A percentile compares a stretch with the other conserved stretches of the same genome.
phyloP scores from a whole-genome alignment of 2,329 filamentous ascomycete species.

The Emergomyces pasteurianus region DNA sequence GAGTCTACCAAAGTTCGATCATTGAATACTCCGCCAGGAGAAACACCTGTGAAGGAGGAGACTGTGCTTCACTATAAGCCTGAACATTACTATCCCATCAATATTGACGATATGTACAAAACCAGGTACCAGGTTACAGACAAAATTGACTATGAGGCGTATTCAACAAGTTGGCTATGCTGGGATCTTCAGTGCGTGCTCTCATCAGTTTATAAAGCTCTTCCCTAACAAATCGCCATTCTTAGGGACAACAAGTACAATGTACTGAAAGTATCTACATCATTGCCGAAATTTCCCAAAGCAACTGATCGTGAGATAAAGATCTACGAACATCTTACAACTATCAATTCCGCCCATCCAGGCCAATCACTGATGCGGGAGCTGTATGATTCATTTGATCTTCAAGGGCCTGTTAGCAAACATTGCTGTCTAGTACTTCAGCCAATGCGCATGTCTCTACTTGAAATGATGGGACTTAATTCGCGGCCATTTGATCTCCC shows the following conservation, averaged over 20 bases:
- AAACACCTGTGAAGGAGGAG: no score
- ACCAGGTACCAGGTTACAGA: no score
- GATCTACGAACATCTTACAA: constrained; percentile 17
- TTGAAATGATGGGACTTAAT: constrained; percentile 21
- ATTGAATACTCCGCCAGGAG: no score
- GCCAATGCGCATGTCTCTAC: constrained; percentile 19
- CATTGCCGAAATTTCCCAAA: constrained; percentile 9
- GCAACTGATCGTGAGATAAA: constrained; percentile 16
- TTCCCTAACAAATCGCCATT: background rate
- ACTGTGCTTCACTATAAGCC: no score
- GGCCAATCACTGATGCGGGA: constrained; percentile 18
- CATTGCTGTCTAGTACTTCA: constrained; percentile 22
- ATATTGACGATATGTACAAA: no score
- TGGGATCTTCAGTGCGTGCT: no score
- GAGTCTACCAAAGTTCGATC: no score
- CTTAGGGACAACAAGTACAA: constrained; percentile 17
- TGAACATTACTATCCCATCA: no score
- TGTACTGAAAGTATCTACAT: constrained; percentile 22
- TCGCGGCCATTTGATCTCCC: constrained; percentile 12
- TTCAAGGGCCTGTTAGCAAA: constrained; percentile 14
- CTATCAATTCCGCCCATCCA: constrained; percentile 15
- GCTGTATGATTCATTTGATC: constrained; percentile 22
- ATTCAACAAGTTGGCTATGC: no score
- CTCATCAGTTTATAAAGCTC: background rate
- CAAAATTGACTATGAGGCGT: no score